Conservation (phyloP, 1,284 basidiomycete species). For the Boletus subluridellus region DNA sequence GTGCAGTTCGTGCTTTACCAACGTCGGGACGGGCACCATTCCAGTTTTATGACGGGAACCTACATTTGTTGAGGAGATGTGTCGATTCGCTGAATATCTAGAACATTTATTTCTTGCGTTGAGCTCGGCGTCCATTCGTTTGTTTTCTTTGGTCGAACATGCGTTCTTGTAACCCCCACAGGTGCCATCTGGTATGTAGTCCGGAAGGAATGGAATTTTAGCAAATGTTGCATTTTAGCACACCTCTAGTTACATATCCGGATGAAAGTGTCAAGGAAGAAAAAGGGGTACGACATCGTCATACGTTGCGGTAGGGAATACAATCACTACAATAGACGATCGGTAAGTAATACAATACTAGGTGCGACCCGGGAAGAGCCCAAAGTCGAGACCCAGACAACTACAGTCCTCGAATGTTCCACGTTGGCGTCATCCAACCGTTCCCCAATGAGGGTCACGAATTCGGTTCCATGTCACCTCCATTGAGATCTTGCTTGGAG, state of each 20-base stretch:
- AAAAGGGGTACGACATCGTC: slow-evolving; percentile 3
- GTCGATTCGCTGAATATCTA: slow-evolving; percentile 2
- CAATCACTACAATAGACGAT: slow-evolving; percentile 20
- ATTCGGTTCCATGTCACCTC: slow-evolving; percentile 28
- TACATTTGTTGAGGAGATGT: not conserved
- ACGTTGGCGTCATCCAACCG: slow-evolving; percentile 9
- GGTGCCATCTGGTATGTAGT: not conserved
- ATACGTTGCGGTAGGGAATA: slow-evolving; percentile 10
- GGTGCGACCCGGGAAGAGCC: slow-evolving; percentile 3
- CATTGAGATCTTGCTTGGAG: slow-evolving; percentile 54
- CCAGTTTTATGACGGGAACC: not conserved
- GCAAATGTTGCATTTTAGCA: slow-evolving; percentile 1
- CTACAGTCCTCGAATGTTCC: slow-evolving; percentile 12
- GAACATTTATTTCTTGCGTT: slow-evolving; percentile 5
- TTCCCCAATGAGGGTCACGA: slow-evolving; percentile 17
- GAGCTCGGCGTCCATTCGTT: slow-evolving; percentile 1
- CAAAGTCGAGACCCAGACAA: slow-evolving; percentile 7
- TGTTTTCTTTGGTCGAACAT: slow-evolving; percentile 6
- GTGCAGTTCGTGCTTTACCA: not conserved
- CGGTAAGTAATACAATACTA: slow-evolving; percentile 25
- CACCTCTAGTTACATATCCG: slow-evolving; percentile 8
- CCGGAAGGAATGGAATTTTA: not conserved
- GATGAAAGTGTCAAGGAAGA: not conserved
- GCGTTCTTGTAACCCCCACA: not conserved
- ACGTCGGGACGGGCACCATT: not conserved